Evolutionary conservation across 495 filamentous ascomycete genomes (phyloP), one percentile per base, ranked within the genome.

Genomic region (Aspergillus nanangensis): DNA sequence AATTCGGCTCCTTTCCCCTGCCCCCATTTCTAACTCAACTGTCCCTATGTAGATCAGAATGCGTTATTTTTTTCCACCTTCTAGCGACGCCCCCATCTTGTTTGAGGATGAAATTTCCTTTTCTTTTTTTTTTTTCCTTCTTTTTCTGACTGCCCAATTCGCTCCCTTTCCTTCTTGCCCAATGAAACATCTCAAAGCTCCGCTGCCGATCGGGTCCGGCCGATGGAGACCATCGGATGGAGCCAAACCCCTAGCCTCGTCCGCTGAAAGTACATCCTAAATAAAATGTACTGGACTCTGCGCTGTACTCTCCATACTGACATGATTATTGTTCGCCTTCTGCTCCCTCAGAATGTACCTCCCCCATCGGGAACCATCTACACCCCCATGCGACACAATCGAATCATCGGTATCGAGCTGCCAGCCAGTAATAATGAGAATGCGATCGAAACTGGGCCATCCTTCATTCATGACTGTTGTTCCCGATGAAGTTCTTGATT

Each of bases 171-270:
- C 32, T 18, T 42, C 25, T 18, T 17, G 13, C 14, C 15, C 27
- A 25, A 36, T n/a, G n/a, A n/a, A n/a, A n/a, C n/a, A n/a, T n/a
- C n/a, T n/a, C n/a, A 31, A 36, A 13, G 31, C 42, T 41, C 48
- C 48, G 20, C 45, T 29, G 45, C 48, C 48, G 48, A 50, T 50
- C 48, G 48, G 48, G 36, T n/a, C 48, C 48, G 48, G 42, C 48
- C 48, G 48, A 50, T 50, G 41, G 47, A 45, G 41, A 29, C 27
- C 25, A 40, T 44, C 47, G 40, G 41, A 50, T 50, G 48, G 48
- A 44, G 41, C 29, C 46, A n/a, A 41, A 11, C 35, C 34, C 43
- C 20, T 45, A 38, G 43, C 27, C 20, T 39, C 20, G 33, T 10
- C 20, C 33, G n/a, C 7, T 8, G 15, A 18, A 36, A 14, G 33